A percentile compares a stretch with the other conserved stretches of the same genome.
phyloP scores from a whole-genome alignment of 2,329 filamentous ascomycete genomes.

The Whalleya microplaca region DNA sequence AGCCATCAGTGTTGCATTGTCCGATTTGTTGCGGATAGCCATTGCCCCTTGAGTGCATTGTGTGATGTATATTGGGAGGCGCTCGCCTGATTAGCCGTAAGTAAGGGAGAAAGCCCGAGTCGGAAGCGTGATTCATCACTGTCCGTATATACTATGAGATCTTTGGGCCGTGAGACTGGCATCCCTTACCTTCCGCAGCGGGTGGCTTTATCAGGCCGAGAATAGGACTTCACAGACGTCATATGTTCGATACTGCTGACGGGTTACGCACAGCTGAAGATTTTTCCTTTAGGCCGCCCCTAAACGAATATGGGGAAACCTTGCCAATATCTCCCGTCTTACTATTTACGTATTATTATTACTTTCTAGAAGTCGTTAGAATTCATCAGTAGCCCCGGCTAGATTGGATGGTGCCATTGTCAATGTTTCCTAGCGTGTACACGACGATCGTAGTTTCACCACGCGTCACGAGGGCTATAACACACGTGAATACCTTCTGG shows the following conservation, averaged over 20 bases:
- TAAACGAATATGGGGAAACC: background rate
- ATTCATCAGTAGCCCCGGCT: background rate
- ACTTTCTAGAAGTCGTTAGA: background rate
- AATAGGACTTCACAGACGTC: background rate
- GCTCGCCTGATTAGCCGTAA: background rate
- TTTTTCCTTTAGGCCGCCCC: background rate
- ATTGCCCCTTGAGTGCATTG: background rate
- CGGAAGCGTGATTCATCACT: background rate
- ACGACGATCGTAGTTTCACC: background rate
- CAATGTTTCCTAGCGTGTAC: background rate
- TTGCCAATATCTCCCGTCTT: background rate
- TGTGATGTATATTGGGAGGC: background rate
- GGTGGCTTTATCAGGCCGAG: background rate
- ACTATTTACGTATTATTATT: background rate
- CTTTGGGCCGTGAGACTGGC: background rate
- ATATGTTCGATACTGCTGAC: background rate
- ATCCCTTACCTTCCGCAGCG: background rate
- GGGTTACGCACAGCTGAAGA: background rate
- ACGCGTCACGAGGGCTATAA: background rate
- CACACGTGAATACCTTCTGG: background rate
- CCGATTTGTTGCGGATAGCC: background rate
- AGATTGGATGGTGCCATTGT: background rate
- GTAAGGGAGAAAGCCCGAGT: background rate
- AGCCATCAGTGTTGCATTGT: background rate
- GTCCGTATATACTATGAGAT: background rate